A percentile compares a stretch with the other conserved stretches of the same genome.
These are phyloP conservation scores for Colletotrichum theobromicola DNA, from an alignment of 2,329 filamentous ascomycete species.

Conservation along the genomic window DNA sequence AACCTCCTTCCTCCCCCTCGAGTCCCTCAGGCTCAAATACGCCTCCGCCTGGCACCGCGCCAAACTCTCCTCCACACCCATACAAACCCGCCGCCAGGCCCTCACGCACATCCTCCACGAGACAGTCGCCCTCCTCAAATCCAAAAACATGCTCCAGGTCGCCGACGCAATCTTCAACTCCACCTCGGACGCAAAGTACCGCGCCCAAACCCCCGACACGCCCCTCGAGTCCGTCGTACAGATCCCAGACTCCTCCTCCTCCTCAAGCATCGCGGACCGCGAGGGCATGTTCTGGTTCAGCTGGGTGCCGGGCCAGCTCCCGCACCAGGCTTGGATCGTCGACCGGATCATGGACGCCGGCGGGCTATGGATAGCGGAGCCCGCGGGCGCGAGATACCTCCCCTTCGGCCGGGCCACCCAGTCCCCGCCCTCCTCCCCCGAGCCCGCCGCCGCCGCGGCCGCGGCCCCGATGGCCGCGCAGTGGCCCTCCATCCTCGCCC, in stretches of 20 bases:
- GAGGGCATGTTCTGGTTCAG: neutral
- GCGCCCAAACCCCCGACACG: neutral
- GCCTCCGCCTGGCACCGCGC: neutral
- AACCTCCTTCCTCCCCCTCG: neutral
- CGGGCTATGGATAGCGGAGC: neutral
- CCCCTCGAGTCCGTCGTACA: neutral
- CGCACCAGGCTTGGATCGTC: neutral
- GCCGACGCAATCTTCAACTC: neutral
- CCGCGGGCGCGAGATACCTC: neutral
- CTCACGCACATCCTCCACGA: neutral
- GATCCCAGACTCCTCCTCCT: neutral
- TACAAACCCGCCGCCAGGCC: neutral
- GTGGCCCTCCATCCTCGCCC: neutral
- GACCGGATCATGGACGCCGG: neutral
- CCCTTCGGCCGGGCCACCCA: neutral
- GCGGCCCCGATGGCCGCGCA: neutral
- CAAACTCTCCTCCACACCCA: fast-evolving
- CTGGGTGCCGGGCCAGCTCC: neutral
- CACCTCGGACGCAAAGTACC: neutral
- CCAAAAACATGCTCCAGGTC: fast-evolving
- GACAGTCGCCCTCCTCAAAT: neutral
- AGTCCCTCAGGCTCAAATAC: neutral
- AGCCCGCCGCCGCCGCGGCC: too few species aligned
- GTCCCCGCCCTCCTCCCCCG: neutral
- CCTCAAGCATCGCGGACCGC: fast-evolving